These are phyloP conservation scores for Blastocystis sp. DNA, from an alignment of 352 stramenopile species.

Conservation along the genomic window DNA sequence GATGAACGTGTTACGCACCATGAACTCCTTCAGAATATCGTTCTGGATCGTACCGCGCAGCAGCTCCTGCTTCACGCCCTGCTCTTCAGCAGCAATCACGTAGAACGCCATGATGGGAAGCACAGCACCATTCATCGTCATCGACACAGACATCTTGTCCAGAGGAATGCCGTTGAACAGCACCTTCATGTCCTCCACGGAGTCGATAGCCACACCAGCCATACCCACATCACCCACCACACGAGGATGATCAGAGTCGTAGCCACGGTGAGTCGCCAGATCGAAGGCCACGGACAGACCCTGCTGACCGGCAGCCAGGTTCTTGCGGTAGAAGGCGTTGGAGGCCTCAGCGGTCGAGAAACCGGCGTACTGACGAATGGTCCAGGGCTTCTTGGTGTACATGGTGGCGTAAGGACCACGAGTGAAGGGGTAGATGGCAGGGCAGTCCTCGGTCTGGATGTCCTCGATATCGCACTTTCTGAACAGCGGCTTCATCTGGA, in stretches of 20 bases:
- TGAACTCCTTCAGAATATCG: constrained; percentile 94
- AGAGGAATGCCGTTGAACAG: constrained; percentile 92
- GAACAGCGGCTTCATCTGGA: constrained; percentile 91
- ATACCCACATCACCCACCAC: constrained; percentile 92
- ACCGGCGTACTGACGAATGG: constrained; percentile 89
- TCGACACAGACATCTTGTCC: constrained; percentile 91
- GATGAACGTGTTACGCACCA: constrained; percentile 95
- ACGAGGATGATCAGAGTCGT: constrained; percentile 90
- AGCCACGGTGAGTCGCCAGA: constrained; percentile 92
- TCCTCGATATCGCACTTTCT: constrained; percentile 80
- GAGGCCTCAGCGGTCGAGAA: constrained; percentile 93
- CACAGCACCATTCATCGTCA: constrained; percentile 97
- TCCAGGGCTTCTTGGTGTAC: constrained; percentile 91
- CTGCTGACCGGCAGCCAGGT: constrained; percentile 86
- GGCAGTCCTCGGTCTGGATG: constrained; percentile 69
- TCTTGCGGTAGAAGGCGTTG: constrained; percentile 91
- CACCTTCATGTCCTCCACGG: constrained; percentile 92
- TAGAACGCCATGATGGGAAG: constrained; percentile 92
- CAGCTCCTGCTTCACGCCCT: constrained; percentile 82
- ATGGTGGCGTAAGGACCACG: constrained; percentile 91
- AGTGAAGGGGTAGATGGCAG: constrained; percentile 82
- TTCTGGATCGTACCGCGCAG: constrained; percentile 90
- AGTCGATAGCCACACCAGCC: constrained; percentile 92
- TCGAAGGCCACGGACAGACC: constrained; percentile 93
- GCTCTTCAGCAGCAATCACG: constrained; percentile 90